Evolutionary conservation across 306 rosid species (phyloP).

Genomic region (Rosa persica): DNA sequence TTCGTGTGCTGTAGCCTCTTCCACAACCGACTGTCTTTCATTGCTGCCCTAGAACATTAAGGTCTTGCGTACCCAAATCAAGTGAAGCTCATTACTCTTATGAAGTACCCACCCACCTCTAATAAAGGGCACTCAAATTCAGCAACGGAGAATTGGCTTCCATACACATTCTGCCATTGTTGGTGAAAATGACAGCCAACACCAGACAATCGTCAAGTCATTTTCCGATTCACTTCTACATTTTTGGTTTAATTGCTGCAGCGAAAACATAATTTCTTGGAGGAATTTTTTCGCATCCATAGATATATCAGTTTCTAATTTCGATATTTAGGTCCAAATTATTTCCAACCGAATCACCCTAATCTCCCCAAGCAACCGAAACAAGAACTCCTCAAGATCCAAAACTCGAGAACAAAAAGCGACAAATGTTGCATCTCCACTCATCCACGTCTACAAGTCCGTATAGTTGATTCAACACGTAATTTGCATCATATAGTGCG

Average conservation of each 20-base stretch:
- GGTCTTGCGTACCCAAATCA: neutral
- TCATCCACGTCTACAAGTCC: neutral
- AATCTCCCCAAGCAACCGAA: neutral
- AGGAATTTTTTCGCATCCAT: neutral
- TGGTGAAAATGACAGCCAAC: slow-evolving; percentile 6
- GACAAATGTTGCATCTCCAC: neutral
- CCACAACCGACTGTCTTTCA: slow-evolving; percentile 9
- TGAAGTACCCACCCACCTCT: neutral
- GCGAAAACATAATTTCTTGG: neutral
- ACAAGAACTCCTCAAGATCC: neutral
- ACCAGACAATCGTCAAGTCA: neutral
- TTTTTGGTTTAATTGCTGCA: neutral
- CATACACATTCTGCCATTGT: slow-evolving; percentile 9
- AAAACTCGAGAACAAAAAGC: neutral
- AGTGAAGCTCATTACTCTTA: neutral
- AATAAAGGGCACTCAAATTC: neutral
- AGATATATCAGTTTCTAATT: neutral
- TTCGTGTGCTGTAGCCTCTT: neutral
- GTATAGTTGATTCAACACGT: neutral
- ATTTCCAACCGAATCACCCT: neutral
- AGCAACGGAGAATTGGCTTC: neutral
- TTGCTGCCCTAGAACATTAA: slow-evolving; percentile 1
- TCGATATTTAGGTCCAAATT: neutral
- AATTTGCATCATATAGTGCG: neutral
- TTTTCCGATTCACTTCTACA: neutral